Conservation (phyloP, 208 protist genomes). For the Acanthamoeba triangularis region DNA sequence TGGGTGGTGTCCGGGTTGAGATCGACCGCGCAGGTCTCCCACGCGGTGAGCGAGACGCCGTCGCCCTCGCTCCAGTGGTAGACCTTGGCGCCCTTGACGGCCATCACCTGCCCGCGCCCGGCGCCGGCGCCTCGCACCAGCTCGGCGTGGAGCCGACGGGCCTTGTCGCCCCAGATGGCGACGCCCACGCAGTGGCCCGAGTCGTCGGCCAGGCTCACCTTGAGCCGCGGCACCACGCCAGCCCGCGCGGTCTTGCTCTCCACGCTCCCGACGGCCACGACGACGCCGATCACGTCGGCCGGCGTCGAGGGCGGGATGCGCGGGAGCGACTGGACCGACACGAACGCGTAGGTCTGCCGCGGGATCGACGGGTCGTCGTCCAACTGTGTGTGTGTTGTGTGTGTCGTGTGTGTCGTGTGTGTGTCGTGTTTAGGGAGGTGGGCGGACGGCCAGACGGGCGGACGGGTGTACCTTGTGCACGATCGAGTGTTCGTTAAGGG, state of each 20-base stretch:
- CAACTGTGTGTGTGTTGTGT: not conserved
- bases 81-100: slow-evolving; percentile 20
- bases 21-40: not conserved
- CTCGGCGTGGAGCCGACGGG: not conserved
- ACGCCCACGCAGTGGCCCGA: slow-evolving; percentile 1
- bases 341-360: slow-evolving; percentile 9
- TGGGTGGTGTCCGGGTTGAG: not conserved
- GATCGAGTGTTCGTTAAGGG: not conserved
- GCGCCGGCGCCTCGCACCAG: no score
- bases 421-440: no score
- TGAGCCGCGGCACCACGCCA: not conserved
- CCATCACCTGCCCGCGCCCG: not conserved
- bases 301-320: not conserved
- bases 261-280: not conserved
- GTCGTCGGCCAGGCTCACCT: slow-evolving; percentile 1
- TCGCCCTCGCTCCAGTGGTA: slow-evolving; percentile 10
- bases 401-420: no score
- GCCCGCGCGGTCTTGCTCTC: not conserved
- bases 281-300: not conserved
- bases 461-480: not conserved
- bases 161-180: not conserved
- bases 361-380: not conserved
- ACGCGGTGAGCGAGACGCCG: not conserved
- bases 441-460: not conserved
- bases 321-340: not conserved